Percentiles rank a stretch among this genome's conserved stretches.
phyloP scores from a whole-genome alignment of 192 early-diverging fungal genomes.

The Thamnidium elegans region DNA sequence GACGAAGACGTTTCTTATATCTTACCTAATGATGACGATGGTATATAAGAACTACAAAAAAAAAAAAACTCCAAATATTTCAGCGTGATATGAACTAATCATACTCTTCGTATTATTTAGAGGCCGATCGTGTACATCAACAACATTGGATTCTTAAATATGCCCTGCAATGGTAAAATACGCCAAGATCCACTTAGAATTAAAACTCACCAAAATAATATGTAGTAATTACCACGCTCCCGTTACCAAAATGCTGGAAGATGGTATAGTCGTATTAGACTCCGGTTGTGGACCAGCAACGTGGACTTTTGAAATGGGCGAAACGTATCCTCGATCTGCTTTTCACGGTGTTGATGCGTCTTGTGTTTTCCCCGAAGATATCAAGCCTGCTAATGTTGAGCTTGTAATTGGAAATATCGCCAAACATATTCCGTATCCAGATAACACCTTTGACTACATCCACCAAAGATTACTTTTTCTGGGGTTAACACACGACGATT shows the following conservation, averaged over 20 bases:
- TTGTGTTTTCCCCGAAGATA: conserved; percentile 30
- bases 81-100: neutral
- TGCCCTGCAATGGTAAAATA: conserved; percentile 20
- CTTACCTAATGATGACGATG: conserved; percentile 51
- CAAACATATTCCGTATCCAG: conserved; percentile 15
- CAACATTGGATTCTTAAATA: conserved; percentile 27
- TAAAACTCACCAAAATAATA: neutral
- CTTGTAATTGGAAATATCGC: conserved; percentile 27
- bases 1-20: conserved; percentile 39
- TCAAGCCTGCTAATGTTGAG: conserved; percentile 26
- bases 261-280: conserved; percentile 31
- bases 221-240: conserved; percentile 31
- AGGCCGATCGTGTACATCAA: conserved; percentile 18
- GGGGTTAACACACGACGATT: conserved; percentile 2
- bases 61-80: neutral
- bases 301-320: conserved; percentile 47
- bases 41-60: conserved; percentile 6
- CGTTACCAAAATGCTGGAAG: conserved; percentile 19
- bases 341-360: conserved; percentile 53
- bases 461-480: conserved; percentile 11
- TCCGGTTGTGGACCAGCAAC: conserved; percentile 37
- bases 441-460: conserved; percentile 22
- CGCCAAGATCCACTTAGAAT: neutral
- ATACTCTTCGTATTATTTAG: neutral
- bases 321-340: conserved; percentile 41